phyloP scores from a whole-genome alignment of 345 rosid genomes.

The Eucalyptus dawsonii region DNA sequence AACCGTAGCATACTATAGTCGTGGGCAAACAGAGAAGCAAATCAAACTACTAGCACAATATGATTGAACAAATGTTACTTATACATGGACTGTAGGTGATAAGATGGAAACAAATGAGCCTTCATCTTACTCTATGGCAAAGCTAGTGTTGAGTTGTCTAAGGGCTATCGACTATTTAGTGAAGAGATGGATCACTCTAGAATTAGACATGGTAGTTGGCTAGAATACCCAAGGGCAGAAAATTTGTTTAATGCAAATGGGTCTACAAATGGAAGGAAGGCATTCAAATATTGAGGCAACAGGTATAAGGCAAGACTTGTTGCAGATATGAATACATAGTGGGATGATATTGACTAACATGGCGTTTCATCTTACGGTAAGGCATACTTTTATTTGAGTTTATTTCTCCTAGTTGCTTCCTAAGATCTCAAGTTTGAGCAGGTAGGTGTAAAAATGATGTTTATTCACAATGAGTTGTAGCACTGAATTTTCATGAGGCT shows the following conservation, averaged over 20 bases:
- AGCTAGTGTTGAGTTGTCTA: background rate
- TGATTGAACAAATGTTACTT: background rate
- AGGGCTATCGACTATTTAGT: background rate
- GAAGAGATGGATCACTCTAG: background rate
- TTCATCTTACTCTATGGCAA: background rate
- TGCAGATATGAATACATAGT: background rate
- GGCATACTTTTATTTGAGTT: background rate
- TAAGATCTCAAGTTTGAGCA: background rate
- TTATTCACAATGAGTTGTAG: background rate
- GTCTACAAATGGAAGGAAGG: background rate
- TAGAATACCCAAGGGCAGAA: background rate
- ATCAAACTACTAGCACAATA: background rate
- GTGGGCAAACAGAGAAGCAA: background rate
- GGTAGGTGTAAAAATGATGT: background rate
- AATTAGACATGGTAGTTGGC: background rate
- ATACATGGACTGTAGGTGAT: background rate
- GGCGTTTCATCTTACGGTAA: background rate
- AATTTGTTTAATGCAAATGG: background rate
- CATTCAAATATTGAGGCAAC: background rate
- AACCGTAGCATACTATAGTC: background rate
- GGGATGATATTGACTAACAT: background rate
- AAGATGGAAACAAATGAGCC: background rate
- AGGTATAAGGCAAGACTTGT: background rate
- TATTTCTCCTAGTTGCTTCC: background rate
- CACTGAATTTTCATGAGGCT: background rate